Evolutionary conservation across 768 basidiomycete genomes (phyloP), one percentile per base, ranked within the genome.

Genomic region (Tulasnella sp.): DNA sequence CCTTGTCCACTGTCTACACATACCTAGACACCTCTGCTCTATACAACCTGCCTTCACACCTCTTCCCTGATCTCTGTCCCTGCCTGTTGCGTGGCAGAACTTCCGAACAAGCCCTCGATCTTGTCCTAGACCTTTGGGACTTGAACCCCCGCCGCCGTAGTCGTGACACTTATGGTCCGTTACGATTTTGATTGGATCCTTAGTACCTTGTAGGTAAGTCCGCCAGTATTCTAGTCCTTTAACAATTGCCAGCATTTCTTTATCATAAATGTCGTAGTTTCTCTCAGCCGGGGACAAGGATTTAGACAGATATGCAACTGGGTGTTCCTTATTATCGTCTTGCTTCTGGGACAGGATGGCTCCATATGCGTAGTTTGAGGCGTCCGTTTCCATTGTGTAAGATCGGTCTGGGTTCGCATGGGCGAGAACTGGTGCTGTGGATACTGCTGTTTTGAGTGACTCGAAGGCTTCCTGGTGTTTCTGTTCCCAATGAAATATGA

Each of bases 181-280:
- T 0, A 80, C 37, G 13, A 83, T 70, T 37, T 82, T 75, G 26
- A 82, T 55, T 6, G 75, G 80, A n/a, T 32, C 35, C 61, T 29
- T 57, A 0, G 81, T 57, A 26, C 81, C 80, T 79, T 82, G 69
- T 29, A 82, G 79, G 78, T 81, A 81, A 26, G 80, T 70, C 7
- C 77, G 55, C 82, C 82, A 82, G 32, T 80, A 40, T 16, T 74
- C 55, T 72, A 87, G 79, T 0, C 83, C 83, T 39, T 82, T 42
- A n/a, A 89, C 81, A 70, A 83, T 81, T 13, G 83, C 83, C 5
- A 83, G 76, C 20, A 83, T 69, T 70, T 84, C 83, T 74, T 83
- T 83, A 71, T 84, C 83, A 73, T 81, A 78, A 23, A 82, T 81
- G 37, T 80, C 77, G 79, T 84, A 79, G 70, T 79, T 79, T 1